Evolutionary conservation across 768 basidiomycete species (phyloP).

Genomic region (Sarcodon sp.): DNA sequence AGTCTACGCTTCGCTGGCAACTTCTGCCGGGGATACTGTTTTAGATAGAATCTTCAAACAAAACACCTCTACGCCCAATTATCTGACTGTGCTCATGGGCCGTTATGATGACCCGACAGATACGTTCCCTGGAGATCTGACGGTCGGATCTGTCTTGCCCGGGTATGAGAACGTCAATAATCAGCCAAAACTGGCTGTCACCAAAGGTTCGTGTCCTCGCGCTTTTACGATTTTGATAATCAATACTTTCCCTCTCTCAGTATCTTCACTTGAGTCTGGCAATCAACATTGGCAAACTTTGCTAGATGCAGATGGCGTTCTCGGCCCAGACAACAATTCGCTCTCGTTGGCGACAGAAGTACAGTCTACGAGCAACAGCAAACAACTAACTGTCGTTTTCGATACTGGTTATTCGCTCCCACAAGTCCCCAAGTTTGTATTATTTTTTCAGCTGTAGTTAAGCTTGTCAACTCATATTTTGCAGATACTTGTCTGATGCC

Average conservation of each 20-base stretch:
- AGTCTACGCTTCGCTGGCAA: conserved; percentile 22
- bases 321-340: conserved; percentile 43
- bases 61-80: conserved; percentile 44
- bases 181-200: conserved; percentile 38
- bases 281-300: conserved; percentile 57
- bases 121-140: conserved; percentile 44
- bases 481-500: conserved; percentile 38
- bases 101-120: conserved; percentile 41
- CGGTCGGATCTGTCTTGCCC: conserved; percentile 43
- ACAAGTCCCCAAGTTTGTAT: conserved; percentile 40
- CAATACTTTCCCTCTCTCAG: conserved; percentile 11
- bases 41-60: conserved; percentile 55
- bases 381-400: conserved; percentile 45
- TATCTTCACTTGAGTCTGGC: conserved; percentile 16
- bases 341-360: conserved; percentile 36
- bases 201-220: background rate
- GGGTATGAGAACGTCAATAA: conserved; percentile 34
- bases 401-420: conserved; percentile 63
- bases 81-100: conserved; percentile 50
- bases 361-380: conserved; percentile 20
- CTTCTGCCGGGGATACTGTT: conserved; percentile 33
- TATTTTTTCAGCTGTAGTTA: conserved; percentile 1
- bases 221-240: background rate
- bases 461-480: conserved; percentile 7
- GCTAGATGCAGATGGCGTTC: conserved; percentile 47